Conservation (phyloP, 1,284 basidiomycete genomes). For the Retiboletus flavoniger region DNA sequence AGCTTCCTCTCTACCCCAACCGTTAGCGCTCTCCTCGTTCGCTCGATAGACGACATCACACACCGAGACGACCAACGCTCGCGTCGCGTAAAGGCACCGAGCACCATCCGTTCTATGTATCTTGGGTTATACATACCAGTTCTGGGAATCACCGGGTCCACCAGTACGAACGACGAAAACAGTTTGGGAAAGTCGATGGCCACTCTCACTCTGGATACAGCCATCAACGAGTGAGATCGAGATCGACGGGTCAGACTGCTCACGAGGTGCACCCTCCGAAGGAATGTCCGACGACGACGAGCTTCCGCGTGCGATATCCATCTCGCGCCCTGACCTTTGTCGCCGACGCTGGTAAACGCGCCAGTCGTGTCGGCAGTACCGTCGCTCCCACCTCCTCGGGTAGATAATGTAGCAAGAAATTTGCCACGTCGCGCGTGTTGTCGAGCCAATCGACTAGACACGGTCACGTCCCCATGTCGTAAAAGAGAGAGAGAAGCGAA, state of each 20-base stretch:
- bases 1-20: constrained; percentile 57
- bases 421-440: constrained; percentile 68
- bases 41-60: constrained; percentile 5
- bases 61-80: constrained; percentile 64
- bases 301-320: constrained; percentile 48
- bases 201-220: constrained; percentile 48
- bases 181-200: constrained; percentile 63
- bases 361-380: constrained; percentile 50
- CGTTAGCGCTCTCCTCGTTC: not conserved
- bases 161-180: constrained; percentile 70
- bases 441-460: constrained; percentile 66
- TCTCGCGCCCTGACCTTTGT: constrained; percentile 39
- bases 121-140: constrained; percentile 17
- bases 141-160: constrained; percentile 74
- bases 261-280: constrained; percentile 75
- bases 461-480: not conserved
- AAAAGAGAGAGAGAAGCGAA: not conserved
- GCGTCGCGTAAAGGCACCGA: constrained; percentile 61
- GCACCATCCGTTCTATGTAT: constrained; percentile 26
- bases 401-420: constrained; percentile 63
- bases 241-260: constrained; percentile 24
- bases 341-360: constrained; percentile 43
- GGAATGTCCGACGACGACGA: constrained; percentile 79
- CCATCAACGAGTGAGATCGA: not conserved
- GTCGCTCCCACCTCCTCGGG: constrained; percentile 40